phyloP scores from a whole-genome alignment of 257 asterid species.

The Solanum habrochaites region DNA sequence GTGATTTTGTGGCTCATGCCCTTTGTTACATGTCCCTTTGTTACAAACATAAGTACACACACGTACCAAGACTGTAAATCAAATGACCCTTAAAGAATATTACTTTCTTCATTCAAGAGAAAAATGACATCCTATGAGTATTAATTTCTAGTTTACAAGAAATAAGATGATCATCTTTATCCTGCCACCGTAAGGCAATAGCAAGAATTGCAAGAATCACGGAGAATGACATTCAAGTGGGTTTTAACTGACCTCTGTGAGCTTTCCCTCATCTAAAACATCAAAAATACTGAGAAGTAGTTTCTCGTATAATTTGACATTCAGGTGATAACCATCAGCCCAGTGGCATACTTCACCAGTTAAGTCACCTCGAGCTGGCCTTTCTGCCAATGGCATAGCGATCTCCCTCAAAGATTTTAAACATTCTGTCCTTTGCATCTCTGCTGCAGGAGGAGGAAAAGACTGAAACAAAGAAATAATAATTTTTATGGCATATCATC shows the following conservation, averaged over 20 bases:
- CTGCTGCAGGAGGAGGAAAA: slow-evolving; percentile 80
- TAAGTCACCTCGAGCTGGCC: slow-evolving; percentile 97
- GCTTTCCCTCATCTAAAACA: slow-evolving; percentile 97
- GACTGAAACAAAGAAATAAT: slow-evolving; percentile 37
- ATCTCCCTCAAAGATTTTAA: slow-evolving; percentile 79
- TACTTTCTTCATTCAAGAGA: not conserved
- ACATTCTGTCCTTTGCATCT: slow-evolving; percentile 82
- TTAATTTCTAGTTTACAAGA: not conserved
- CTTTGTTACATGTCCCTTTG: not conserved
- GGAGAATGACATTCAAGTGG: not conserved
- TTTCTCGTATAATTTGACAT: slow-evolving; percentile 85
- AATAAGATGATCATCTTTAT: not conserved
- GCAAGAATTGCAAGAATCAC: not conserved
- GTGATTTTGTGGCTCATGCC: not conserved
- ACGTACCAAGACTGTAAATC: not conserved
- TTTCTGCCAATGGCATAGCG: slow-evolving; percentile 79
- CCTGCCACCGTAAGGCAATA: not conserved
- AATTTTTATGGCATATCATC: slow-evolving; percentile 5
- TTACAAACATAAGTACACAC: not conserved
- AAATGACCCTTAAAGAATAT: not conserved
- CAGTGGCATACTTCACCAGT: slow-evolving; percentile 99
- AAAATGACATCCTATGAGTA: not conserved
- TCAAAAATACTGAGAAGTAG: slow-evolving; percentile 87
- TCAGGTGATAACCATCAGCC: slow-evolving; percentile 98
- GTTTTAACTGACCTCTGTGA: slow-evolving; percentile 73